Conservation (phyloP, 2,329 filamentous ascomycete genomes). For the Aureobasidium musti region DNA sequence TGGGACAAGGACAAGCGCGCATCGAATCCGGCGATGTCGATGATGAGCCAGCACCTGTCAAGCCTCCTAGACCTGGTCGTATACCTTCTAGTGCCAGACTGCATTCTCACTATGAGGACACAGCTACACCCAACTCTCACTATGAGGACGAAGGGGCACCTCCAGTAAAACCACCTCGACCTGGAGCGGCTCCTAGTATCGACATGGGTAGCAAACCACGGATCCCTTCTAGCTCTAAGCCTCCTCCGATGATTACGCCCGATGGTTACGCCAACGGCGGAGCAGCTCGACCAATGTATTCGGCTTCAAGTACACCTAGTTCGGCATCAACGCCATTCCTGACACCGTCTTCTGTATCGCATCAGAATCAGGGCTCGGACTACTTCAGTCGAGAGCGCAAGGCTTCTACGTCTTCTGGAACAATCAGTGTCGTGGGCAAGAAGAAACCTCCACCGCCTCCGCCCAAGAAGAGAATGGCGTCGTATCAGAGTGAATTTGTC, state of each 20-base stretch:
- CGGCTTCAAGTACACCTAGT: constrained; percentile 24
- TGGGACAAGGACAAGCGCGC: not conserved
- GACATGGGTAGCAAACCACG: constrained; percentile 30
- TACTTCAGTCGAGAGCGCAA: constrained; percentile 49
- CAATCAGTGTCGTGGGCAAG: constrained; percentile 53
- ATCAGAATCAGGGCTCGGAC: constrained; percentile 34
- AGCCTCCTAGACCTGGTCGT: constrained; percentile 40
- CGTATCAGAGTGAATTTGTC: constrained; percentile 47
- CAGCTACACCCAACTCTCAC: not conserved
- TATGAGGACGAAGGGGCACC: constrained; percentile 39
- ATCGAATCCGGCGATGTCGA: constrained; percentile 32
- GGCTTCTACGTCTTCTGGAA: constrained; percentile 42
- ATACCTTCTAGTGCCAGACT: constrained; percentile 14
- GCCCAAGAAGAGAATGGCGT: constrained; percentile 59
- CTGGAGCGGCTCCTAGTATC: constrained; percentile 35
- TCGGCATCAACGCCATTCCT: constrained; percentile 28
- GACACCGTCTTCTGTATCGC: constrained; percentile 24
- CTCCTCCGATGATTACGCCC: constrained; percentile 1
- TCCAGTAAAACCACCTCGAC: constrained; percentile 41
- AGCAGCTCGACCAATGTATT: constrained; percentile 29
- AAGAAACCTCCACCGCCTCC: constrained; percentile 78
- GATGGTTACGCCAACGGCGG: constrained; percentile 22
- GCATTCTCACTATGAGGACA: constrained; percentile 10
- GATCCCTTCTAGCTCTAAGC: constrained; percentile 28
- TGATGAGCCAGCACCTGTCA: constrained; percentile 39